Evolutionary conservation across 169 alveolate genomes (phyloP), one percentile per base, ranked within the genome.

Genomic region (Plasmodium vivax): DNA sequence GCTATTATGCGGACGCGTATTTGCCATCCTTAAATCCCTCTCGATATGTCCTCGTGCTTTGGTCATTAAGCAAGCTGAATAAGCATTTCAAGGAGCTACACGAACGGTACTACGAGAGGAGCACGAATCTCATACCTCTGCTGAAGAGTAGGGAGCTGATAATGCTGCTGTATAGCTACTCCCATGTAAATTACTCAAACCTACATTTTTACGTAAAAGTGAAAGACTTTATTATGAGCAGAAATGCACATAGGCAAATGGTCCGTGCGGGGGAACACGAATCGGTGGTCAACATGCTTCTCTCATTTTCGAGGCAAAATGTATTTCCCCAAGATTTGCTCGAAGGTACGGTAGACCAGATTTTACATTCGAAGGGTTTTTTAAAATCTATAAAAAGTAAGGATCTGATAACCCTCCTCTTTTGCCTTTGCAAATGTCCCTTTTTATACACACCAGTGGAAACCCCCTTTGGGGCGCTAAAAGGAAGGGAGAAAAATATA

Each of bases 41-140:
- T 9, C 75, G 95, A 8, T 83, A 82, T 92, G 92, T 92, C 38
- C 41, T 92, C 14, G 85, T 92, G 54, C 68, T 92, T 51, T 92
- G 95, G 95, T 68, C 95, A 7, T 82, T 92, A 72, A 82, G 95
- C 34, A 92, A 92, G 83, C 32, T 92, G 47, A 92, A 82, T 71
- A 92, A 92, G 72, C 36, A 83, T 34, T 38, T 32, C 81, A 92
- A 92, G 47, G 82, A 72, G 51, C 10, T 79, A 27, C 94, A 90
- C 74, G 74, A 92, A 41, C 54, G 58, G 6, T 92, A 54, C 43
- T 81, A 82, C 30, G 43, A 92, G 41, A 82, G 62, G 84, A 92
- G 95, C 58, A 5, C 56, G 12, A 72, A 45, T 73, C 58, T 92
- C 41, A 23, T 92, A 23, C 92, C 92, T 16, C 30, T 45, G 62